Evolutionary conservation across 2,329 filamentous ascomycete genomes (phyloP), one percentile per base, ranked within the genome.

Genomic region (Apiospora saccharicola): DNA sequence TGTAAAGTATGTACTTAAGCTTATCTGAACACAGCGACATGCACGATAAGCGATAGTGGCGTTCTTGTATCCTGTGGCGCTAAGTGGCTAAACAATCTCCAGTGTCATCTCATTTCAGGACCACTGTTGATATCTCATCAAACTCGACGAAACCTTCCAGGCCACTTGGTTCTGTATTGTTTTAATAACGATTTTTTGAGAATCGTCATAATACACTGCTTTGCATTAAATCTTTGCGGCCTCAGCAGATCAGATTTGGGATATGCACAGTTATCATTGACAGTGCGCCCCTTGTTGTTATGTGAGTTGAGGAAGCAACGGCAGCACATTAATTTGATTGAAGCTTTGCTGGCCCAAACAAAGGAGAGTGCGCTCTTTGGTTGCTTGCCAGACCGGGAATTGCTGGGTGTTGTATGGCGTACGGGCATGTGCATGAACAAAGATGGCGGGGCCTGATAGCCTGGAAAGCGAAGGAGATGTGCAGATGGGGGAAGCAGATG

Each of bases 391-490:
- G 57, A 10, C n/a, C 57, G 13, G 57, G 34, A 64, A 64, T 41
- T 24, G 30, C 57, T 64, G 34, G 57, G 30, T 34, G 16, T 30
- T 64, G 34, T 41, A 41, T 7, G 22, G 12, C 16, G 26, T 13
- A 64, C 34, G 57, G 57, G 57, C 67, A 68, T 46, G 67, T 68
- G 67, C 41, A 46, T 68, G 41, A 47, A 47, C 44, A 47, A 68
- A 68, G 67, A 68, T 68, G 67, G 67, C 67, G 67, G 34, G 57
- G 57, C 57, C 57, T 34, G 57, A 64, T 41, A n/a, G 19, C 24
- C 43, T 68, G 10, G 44, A 47, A n/a, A 68, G 67, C 67, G 67
- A 68, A 47, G 67, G 67, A 30, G 67, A 68, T 47, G 67, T 47
- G 24, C 41, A 68, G 67, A 68, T 68, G 67, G 67, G 44, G 34